A percentile compares a stretch with the other conserved stretches of the same genome.
These are phyloP conservation scores for Heteromeles arbutifolia DNA, from an alignment of 306 rosid species.

Conservation along the genomic window DNA sequence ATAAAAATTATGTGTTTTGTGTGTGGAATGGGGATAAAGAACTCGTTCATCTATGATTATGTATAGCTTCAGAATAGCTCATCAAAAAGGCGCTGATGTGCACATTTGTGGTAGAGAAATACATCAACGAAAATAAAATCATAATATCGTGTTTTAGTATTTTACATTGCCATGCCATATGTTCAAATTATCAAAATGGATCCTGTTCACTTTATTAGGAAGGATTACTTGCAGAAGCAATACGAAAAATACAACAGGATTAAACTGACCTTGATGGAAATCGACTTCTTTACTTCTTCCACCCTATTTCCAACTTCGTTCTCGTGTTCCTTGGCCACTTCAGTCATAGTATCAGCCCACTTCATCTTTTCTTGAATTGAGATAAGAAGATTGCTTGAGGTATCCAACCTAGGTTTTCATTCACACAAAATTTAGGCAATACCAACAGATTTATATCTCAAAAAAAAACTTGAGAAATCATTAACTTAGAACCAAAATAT, in stretches of 20 bases:
- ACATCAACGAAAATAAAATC: neutral
- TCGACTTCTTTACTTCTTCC: conserved; percentile 80
- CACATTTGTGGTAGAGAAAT: neutral
- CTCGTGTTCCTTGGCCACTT: conserved; percentile 69
- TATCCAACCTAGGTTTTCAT: conserved; percentile 59
- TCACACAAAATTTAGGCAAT: conserved; percentile 9
- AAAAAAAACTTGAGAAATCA: conserved; percentile 8
- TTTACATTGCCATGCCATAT: neutral
- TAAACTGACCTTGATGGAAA: conserved; percentile 84
- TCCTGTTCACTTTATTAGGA: neutral
- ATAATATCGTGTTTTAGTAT: neutral
- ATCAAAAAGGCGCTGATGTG: neutral
- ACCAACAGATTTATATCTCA: conserved; percentile 1
- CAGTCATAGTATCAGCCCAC: conserved; percentile 92
- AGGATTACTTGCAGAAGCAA: neutral
- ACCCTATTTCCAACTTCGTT: conserved; percentile 83
- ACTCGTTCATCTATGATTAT: neutral
- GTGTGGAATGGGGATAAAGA: neutral
- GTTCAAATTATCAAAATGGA: neutral
- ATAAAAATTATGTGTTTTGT: neutral
- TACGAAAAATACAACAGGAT: conserved; percentile 28
- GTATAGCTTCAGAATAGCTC: neutral
- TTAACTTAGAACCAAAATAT: neutral
- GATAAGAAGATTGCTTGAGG: conserved; percentile 70
- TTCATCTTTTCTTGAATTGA: conserved; percentile 92